Evolutionary conservation across 2,329 filamentous ascomycete species (phyloP), one percentile per base, ranked within the genome.

Genomic region (Fusarium annulatum): DNA sequence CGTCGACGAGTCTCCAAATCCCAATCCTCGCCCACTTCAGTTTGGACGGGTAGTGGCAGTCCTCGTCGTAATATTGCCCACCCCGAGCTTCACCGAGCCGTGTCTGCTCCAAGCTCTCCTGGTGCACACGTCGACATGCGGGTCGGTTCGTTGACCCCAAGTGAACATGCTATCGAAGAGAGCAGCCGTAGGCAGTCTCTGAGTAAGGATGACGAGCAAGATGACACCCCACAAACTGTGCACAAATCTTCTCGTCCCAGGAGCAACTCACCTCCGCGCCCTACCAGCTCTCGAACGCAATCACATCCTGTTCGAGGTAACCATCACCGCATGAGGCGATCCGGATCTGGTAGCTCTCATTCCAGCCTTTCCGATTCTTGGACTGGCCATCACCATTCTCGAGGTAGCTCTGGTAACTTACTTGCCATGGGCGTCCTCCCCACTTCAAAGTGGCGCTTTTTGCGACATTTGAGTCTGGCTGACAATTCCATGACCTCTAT

Each of bases 401-500:
- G 92, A 84, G 91, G 92, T 52, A 97, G 95, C 83, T 91, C 93
- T 21, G 92, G 93, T 3, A 97, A 96, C 76, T 86, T 97, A 2
- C 84, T 96, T 56, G 86, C 89, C 19, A 87, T 91, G 80, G 91
- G 92, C 43, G 88, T 92, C 67, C 86, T 98, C 21, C 94, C 95
- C 46, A 85, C 93, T 2, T 93, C 92, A 2, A 98, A 98, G 83
- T 99, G 96, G 96, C 91, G 96, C 64, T 97, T 98, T 82, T 84
- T 99, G 78, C 92, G 94, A 79, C 96, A 98, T 83, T 87, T 99
- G 46, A 96, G 95, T 80, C 86, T 99, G 59, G 92, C 96, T 10
- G 96, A 98, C 80, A 99, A 98, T 82, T 92, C 93, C 14, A 87
- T 99, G 72, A 97, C 94, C 12, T 90, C 91, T 9, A 91, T 99